A percentile compares a stretch with the other conserved stretches of the same genome.
These are phyloP conservation scores for Calocybe cyanea DNA, from an alignment of 768 basidiomycete species.

Conservation along the genomic window DNA sequence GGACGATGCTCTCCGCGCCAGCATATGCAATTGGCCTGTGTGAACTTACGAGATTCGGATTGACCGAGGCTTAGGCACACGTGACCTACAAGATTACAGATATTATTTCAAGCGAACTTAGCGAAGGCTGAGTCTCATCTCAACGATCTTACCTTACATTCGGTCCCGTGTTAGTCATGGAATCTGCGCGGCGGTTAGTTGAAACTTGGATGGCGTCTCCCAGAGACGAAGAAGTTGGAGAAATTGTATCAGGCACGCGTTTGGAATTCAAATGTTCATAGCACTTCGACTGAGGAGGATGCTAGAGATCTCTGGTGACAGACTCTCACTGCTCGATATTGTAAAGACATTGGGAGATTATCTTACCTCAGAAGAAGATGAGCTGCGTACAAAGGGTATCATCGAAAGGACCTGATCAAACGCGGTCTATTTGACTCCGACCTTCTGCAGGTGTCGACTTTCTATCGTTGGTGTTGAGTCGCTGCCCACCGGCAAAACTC, in stretches of 20 bases:
- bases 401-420: slow-evolving; percentile 2
- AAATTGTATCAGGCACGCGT: slow-evolving; percentile 55
- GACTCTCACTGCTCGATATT: slow-evolving; percentile 63
- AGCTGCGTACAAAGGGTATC: slow-evolving; percentile 74
- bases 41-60: too few relatives aligned
- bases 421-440: slow-evolving; percentile 6
- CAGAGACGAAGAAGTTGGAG: slow-evolving; percentile 54
- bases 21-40: slow-evolving; percentile 29
- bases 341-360: slow-evolving; percentile 88
- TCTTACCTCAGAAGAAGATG: slow-evolving; percentile 82
- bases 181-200: slow-evolving; percentile 44
- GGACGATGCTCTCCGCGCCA: slow-evolving; percentile 22
- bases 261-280: slow-evolving; percentile 5
- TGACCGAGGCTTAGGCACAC: too few relatives aligned
- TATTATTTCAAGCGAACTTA: not conserved
- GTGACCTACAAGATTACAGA: not conserved
- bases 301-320: slow-evolving; percentile 47
- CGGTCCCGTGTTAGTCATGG: slow-evolving; percentile 23
- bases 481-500: slow-evolving; percentile 57
- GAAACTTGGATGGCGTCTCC: slow-evolving; percentile 71
- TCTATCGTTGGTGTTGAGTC: slow-evolving; percentile 65
- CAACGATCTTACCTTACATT: too few relatives aligned
- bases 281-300: slow-evolving; percentile 8
- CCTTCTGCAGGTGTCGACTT: slow-evolving; percentile 70
- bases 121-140: too few relatives aligned